Percentiles rank a stretch among this genome's conserved stretches.
Evolutionary conservation across 441 rosid species (phyloP).

Genomic region (Jatropha podagrica): DNA sequence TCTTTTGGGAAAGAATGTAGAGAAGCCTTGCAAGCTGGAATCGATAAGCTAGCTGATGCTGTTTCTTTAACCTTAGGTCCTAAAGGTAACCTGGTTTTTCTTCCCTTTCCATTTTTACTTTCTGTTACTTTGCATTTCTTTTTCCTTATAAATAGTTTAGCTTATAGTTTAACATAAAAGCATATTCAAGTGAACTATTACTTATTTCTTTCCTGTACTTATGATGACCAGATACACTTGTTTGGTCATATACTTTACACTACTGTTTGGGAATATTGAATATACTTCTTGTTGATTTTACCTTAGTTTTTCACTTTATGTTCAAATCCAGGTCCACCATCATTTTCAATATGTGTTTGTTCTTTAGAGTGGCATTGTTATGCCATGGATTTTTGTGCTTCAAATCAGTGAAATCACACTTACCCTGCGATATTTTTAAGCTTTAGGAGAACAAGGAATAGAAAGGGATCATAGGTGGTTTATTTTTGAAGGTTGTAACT

Average conservation of each 20-base stretch:
- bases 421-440: background rate
- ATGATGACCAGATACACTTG: too few relatives aligned
- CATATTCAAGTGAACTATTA: too few relatives aligned
- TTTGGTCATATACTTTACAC: too few relatives aligned
- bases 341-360: too few relatives aligned
- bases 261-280: too few relatives aligned
- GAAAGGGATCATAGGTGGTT: background rate
- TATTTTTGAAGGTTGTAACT: background rate
- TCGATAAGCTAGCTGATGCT: constrained; percentile 88
- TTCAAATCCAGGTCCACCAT: too few relatives aligned
- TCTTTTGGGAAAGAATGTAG: constrained; percentile 67
- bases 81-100: constrained; percentile 46
- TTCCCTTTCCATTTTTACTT: background rate
- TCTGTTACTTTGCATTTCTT: background rate
- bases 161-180: background rate
- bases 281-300: too few relatives aligned
- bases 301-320: too few relatives aligned
- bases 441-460: background rate
- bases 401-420: too few relatives aligned
- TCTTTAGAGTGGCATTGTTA: too few relatives aligned
- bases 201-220: too few relatives aligned
- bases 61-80: constrained; percentile 89
- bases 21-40: constrained; percentile 72
- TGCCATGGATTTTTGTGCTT: background rate
- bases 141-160: background rate